A percentile compares a stretch with the other conserved stretches of the same genome.
phyloP scores from a whole-genome alignment of 306 rosid species.

The Cucurbita argyrosperma region DNA sequence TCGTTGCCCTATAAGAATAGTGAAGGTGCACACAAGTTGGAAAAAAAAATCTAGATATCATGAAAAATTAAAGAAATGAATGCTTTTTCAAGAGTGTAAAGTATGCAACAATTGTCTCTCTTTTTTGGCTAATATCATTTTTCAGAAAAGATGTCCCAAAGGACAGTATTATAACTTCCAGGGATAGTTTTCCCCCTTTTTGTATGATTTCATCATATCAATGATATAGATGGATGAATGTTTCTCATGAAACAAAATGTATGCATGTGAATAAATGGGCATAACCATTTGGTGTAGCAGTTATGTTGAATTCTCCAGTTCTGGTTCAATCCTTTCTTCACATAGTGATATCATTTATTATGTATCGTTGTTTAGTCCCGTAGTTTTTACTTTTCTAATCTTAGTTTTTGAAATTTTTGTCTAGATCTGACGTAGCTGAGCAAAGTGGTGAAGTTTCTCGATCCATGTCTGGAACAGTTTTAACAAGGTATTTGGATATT shows the following conservation, averaged over 20 bases:
- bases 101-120: not conserved
- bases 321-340: not conserved
- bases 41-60: no score
- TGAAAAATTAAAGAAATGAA: not conserved
- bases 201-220: not conserved
- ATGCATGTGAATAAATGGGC: not conserved
- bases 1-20: no score
- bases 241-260: not conserved
- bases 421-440: slow-evolving; percentile 77
- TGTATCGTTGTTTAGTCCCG: not conserved
- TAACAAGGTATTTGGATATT: slow-evolving; percentile 26
- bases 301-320: not conserved
- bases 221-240: not conserved
- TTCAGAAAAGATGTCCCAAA: not conserved
- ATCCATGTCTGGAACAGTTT: slow-evolving; percentile 57
- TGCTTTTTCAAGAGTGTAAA: not conserved
- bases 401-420: not conserved
- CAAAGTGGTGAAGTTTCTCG: slow-evolving; percentile 78
- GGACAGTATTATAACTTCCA: not conserved
- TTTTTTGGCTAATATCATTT: not conserved
- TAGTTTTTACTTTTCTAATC: not conserved
- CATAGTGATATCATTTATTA: not conserved
- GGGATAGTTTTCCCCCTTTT: not conserved
- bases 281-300: not conserved
- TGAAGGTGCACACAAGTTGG: no score